phyloP scores from a whole-genome alignment of 163 green algal species.

The Chlamydomonas reinhardtii region DNA sequence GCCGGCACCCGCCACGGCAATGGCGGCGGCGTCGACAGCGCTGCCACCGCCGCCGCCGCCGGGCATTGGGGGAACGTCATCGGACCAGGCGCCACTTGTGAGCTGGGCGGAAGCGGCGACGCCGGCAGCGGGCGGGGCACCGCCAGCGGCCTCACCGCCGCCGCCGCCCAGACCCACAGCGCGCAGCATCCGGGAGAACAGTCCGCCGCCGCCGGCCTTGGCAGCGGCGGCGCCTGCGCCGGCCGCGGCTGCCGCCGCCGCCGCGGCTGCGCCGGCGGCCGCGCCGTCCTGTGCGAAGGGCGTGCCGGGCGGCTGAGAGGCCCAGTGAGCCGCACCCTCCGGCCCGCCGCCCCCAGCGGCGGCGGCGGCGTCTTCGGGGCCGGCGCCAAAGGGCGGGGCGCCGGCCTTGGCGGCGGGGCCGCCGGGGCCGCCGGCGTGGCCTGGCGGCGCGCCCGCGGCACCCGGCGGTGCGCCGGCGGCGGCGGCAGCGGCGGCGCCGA shows the following conservation, averaged over 20 bases:
- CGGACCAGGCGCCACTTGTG: too few species aligned
- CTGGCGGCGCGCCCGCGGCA: too few species aligned
- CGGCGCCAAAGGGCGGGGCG: neutral
- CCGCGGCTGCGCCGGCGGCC: too few species aligned
- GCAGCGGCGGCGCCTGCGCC: neutral
- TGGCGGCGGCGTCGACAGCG: neutral
- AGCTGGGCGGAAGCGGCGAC: neutral
- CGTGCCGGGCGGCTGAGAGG: too few species aligned
- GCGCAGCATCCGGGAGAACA: neutral
- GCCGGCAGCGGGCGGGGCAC: neutral
- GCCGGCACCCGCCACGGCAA: neutral
- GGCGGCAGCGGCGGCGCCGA: neutral
- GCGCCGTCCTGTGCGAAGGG: too few species aligned
- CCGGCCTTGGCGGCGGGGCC: too few species aligned
- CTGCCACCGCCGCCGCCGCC: neutral
- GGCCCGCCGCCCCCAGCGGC: neutral
- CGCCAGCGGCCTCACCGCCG: neutral
- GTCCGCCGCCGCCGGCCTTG: neutral
- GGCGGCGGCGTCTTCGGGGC: neutral
- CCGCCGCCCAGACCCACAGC: neutral
- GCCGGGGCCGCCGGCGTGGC: too few species aligned
- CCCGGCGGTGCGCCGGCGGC: neutral
- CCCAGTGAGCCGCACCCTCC: too few species aligned
- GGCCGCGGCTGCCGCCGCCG: neutral
- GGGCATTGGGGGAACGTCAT: neutral